phyloP scores from a whole-genome alignment of 441 rosid species.

The Pelargonium myrrhifolium region DNA sequence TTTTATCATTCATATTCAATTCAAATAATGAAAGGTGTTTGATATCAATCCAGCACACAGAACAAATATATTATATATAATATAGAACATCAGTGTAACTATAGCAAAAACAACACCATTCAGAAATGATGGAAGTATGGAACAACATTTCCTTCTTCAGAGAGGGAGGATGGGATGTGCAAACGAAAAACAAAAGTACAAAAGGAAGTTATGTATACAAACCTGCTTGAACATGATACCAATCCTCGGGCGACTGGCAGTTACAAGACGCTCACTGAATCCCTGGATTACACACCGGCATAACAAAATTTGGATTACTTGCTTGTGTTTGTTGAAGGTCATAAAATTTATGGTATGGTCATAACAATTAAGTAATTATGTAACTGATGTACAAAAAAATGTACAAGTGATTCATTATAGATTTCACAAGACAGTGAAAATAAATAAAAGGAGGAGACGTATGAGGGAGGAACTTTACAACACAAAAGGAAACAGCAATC shows the following conservation, averaged over 20 bases:
- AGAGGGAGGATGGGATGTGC: neutral
- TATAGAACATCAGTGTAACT: no score
- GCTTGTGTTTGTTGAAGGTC: no score
- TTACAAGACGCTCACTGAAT: constrained; percentile 55
- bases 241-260: constrained; percentile 25
- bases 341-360: no score
- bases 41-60: neutral
- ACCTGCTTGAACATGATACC: constrained; percentile 27
- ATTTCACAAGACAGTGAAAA: neutral
- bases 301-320: no score
- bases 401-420: neutral
- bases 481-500: neutral
- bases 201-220: neutral
- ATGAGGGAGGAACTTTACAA: no score
- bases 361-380: no score
- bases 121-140: no score
- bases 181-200: neutral
- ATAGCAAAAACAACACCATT: no score
- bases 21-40: neutral
- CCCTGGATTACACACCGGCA: constrained; percentile 43
- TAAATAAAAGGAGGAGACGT: no score
- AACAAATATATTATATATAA: no score
- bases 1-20: neutral
- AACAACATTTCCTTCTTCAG: no score
- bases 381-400: no score